phyloP scores from a whole-genome alignment of 2,329 filamentous ascomycete genomes.

The Alternaria dauci region DNA sequence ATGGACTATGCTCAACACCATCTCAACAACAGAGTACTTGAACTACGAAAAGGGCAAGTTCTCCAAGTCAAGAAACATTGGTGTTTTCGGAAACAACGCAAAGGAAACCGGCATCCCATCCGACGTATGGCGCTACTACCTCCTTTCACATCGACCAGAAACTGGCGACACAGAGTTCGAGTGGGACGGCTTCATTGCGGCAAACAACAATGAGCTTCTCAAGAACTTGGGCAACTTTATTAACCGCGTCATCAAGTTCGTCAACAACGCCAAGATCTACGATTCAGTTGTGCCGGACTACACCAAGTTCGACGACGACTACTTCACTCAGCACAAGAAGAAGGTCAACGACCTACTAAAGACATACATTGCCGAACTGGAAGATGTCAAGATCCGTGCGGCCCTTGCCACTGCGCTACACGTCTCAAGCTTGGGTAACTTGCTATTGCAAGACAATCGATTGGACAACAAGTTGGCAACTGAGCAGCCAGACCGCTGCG shows the following conservation, averaged over 20 bases:
- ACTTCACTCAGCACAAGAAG: conserved; percentile 58
- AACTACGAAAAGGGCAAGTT: conserved; percentile 71
- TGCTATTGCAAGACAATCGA: conserved; percentile 64
- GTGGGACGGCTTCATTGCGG: conserved; percentile 82
- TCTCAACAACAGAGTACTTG: conserved; percentile 82
- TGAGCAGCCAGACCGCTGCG: conserved; percentile 66
- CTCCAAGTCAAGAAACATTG: conserved; percentile 87
- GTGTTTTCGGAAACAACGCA: conserved; percentile 90
- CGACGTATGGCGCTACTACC: conserved; percentile 93
- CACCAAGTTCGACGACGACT: conserved; percentile 60
- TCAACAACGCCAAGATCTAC: conserved; percentile 76
- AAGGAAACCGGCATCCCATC: conserved; percentile 84
- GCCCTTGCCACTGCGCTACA: conserved; percentile 72
- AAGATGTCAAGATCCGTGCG: conserved; percentile 74
- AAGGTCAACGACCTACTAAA: conserved; percentile 73
- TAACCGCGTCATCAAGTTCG: conserved; percentile 69
- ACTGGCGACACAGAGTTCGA: conserved; percentile 88
- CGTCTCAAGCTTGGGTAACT: conserved; percentile 69
- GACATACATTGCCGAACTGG: conserved; percentile 72
- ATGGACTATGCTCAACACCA: conserved; percentile 89
- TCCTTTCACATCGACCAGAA: conserved; percentile 85
- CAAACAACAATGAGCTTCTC: conserved; percentile 89
- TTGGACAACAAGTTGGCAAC: conserved; percentile 69
- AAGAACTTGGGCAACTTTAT: conserved; percentile 72
- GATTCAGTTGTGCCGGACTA: conserved; percentile 74